Conservation (phyloP, 805 yeast genomes). For the Suhomyces vadensis region DNA sequence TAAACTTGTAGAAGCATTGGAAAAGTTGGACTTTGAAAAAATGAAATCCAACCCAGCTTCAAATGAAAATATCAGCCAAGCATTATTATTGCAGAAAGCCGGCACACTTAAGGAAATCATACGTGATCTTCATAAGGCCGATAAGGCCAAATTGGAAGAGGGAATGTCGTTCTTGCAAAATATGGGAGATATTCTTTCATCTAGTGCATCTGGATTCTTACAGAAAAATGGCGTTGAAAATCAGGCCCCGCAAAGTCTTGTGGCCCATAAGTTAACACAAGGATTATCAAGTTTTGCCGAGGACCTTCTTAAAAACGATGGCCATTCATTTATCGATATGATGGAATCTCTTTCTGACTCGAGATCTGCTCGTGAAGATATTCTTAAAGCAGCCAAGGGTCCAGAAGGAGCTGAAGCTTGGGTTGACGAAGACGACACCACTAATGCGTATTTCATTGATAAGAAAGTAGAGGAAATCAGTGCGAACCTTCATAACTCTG, state of each 20-base stretch:
- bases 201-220: slow-evolving; percentile 11
- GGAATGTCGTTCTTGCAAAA: slow-evolving; percentile 25
- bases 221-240: not conserved
- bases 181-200: slow-evolving; percentile 22
- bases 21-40: slow-evolving; percentile 26
- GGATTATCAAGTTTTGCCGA: slow-evolving; percentile 58
- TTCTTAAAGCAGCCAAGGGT: slow-evolving; percentile 16
- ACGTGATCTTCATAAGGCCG: slow-evolving; percentile 26
- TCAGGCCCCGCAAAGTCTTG: slow-evolving; percentile 8
- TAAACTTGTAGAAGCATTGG: slow-evolving; percentile 27
- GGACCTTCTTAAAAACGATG: slow-evolving; percentile 73
- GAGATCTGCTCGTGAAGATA: slow-evolving; percentile 32
- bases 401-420: slow-evolving; percentile 17
- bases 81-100: slow-evolving; percentile 26
- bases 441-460: not conserved
- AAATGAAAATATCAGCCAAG: slow-evolving; percentile 14
- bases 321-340: slow-evolving; percentile 74
- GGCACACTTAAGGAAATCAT: slow-evolving; percentile 28
- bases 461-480: not conserved
- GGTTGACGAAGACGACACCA: slow-evolving; percentile 22
- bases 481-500: not conserved
- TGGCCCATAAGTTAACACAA: slow-evolving; percentile 23
- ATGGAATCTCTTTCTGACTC: slow-evolving; percentile 73
- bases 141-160: slow-evolving; percentile 25
- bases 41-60: slow-evolving; percentile 13